A percentile compares a stretch with the other conserved stretches of the same genome.
Evolutionary conservation across 805 yeast species (phyloP).

Genomic region (Peterozyma xylosa): DNA sequence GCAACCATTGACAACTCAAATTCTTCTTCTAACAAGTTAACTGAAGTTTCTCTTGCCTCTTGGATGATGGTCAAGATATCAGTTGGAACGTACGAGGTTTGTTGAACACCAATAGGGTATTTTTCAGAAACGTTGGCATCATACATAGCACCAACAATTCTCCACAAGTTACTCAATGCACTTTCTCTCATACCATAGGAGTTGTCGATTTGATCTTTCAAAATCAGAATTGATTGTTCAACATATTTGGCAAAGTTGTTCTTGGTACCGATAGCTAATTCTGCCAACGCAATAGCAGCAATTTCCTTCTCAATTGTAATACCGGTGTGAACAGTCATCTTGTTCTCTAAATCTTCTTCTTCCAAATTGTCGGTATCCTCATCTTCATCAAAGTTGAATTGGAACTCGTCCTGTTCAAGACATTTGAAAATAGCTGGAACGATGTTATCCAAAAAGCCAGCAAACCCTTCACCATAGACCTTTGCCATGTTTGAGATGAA

Average conservation of each 20-base stretch:
- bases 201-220: constrained; percentile 69
- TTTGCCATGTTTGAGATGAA: constrained; percentile 91
- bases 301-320: constrained; percentile 93
- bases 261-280: constrained; percentile 83
- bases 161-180: constrained; percentile 79
- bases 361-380: constrained; percentile 45
- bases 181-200: constrained; percentile 90
- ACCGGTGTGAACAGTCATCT: constrained; percentile 86
- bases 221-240: constrained; percentile 55
- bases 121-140: constrained; percentile 41
- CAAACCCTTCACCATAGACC: constrained; percentile 86
- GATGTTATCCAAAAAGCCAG: constrained; percentile 74
- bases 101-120: constrained; percentile 59
- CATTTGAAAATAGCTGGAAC: constrained; percentile 81
- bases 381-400: constrained; percentile 47
- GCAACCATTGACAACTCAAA: constrained; percentile 79
- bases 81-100: constrained; percentile 51
- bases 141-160: constrained; percentile 65
- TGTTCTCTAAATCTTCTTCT: constrained; percentile 60
- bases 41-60: constrained; percentile 60
- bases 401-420: constrained; percentile 81
- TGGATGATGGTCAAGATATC: constrained; percentile 51
- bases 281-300: constrained; percentile 85
- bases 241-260: constrained; percentile 72
- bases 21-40: constrained; percentile 64